These are phyloP conservation scores for Psilocybe cyanescens DNA, from an alignment of 768 basidiomycete species.

Conservation along the genomic window DNA sequence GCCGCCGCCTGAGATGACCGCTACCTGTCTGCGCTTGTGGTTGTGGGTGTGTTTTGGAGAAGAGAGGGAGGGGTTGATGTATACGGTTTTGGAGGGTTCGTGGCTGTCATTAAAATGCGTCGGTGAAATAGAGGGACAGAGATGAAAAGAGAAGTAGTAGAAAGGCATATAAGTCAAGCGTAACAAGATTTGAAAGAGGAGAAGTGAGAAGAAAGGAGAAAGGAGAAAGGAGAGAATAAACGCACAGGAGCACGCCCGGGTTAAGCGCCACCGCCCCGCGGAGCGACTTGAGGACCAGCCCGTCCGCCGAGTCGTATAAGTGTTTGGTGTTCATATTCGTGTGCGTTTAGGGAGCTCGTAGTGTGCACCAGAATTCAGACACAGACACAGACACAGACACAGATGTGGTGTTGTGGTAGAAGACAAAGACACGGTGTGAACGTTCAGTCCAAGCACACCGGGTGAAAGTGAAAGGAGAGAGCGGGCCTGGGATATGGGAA, in stretches of 20 bases:
- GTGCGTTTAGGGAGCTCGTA: no score
- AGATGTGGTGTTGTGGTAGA: neutral
- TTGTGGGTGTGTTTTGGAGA: constrained; percentile 19
- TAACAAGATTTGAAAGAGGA: no score
- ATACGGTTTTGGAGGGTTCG: constrained; percentile 34
- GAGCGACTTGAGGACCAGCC: constrained; percentile 46
- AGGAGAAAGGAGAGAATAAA: no score
- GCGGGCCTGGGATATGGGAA: neutral
- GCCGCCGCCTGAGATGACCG: constrained; percentile 53
- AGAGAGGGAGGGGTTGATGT: neutral
- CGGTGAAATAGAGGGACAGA: neutral
- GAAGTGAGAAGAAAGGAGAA: no score
- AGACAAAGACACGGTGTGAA: neutral
- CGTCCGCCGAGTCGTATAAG: constrained; percentile 42
- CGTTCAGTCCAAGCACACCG: no score
- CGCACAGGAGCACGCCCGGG: constrained; percentile 42
- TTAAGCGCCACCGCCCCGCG: constrained; percentile 45
- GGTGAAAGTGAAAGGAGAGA: neutral
- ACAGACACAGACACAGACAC: no score
- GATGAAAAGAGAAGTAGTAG: no score
- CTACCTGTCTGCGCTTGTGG: constrained; percentile 28
- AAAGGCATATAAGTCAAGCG: no score
- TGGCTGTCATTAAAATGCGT: constrained; percentile 29
- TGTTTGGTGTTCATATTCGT: constrained; percentile 41
- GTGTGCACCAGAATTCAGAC: no score